Conservation (phyloP, 768 basidiomycete genomes). For the Tylopilus vinaceipallidus region DNA sequence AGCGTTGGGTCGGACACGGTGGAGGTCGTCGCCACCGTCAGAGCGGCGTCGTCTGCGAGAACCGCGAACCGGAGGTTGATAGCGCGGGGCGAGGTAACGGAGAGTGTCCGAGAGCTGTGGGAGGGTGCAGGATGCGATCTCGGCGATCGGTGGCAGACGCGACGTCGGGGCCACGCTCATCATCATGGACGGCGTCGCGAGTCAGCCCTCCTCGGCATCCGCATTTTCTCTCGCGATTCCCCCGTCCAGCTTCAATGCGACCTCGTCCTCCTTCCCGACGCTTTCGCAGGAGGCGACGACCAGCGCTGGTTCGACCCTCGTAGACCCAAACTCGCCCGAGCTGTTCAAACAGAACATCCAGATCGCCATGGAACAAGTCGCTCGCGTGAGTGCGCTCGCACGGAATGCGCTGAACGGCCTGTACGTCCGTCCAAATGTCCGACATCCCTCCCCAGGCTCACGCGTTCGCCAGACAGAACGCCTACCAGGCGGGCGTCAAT, state of each 20-base stretch:
- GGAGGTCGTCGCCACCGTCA: conserved; percentile 13
- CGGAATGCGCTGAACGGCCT: conserved; percentile 49
- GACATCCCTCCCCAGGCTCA: background rate
- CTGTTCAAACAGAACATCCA: conserved; percentile 60
- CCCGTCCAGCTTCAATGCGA: conserved; percentile 11
- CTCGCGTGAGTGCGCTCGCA: conserved; percentile 47
- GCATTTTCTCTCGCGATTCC: conserved; percentile 20
- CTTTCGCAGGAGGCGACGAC: conserved; percentile 32
- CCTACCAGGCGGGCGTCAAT: conserved; percentile 55
- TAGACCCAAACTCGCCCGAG: conserved; percentile 58
- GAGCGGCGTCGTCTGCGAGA: conserved; percentile 41
- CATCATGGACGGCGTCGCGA: conserved; percentile 10
- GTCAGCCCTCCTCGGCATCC: conserved; percentile 14
- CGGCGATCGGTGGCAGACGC: conserved; percentile 51
- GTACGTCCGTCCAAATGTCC: conserved; percentile 36
- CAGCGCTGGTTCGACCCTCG: conserved; percentile 13
- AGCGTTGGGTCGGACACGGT: conserved; percentile 46
- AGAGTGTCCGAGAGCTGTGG: conserved; percentile 44
- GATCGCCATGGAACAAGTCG: conserved; percentile 46
- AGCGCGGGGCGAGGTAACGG: conserved; percentile 50
- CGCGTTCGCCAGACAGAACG: conserved; percentile 48
- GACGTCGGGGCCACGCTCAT: conserved; percentile 39
- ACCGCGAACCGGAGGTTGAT: conserved; percentile 62
- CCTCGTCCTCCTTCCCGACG: conserved; percentile 14
- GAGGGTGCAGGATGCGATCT: conserved; percentile 36